Percentiles rank a stretch among this genome's conserved stretches.
Conservation (phyloP, 805 yeast genomes). For the Cyberlindnera saturnus region DNA sequence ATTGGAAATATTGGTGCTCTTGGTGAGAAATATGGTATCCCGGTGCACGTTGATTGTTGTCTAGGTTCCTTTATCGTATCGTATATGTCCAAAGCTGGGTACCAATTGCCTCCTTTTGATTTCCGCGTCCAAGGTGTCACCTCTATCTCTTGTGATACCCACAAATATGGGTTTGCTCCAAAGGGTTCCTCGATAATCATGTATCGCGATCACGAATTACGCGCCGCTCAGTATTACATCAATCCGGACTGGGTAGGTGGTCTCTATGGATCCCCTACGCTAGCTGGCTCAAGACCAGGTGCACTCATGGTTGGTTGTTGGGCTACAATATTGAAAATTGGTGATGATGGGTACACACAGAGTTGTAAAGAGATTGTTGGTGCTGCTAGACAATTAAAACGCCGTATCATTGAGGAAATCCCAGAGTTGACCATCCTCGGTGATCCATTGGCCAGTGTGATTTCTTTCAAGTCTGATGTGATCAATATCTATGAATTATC, state of each 20-base stretch:
- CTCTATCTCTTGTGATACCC: slow-evolving; percentile 98
- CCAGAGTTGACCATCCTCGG: slow-evolving; percentile 70
- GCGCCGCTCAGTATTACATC: slow-evolving; percentile 81
- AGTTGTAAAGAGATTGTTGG: slow-evolving; percentile 61
- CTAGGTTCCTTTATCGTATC: slow-evolving; percentile 89
- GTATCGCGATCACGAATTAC: slow-evolving; percentile 66
- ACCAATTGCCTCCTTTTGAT: slow-evolving; percentile 53
- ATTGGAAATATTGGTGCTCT: slow-evolving; percentile 69
- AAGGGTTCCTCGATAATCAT: slow-evolving; percentile 90
- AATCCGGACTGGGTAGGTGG: slow-evolving; percentile 91
- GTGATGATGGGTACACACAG: slow-evolving; percentile 73
- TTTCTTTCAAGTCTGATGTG: slow-evolving; percentile 61
- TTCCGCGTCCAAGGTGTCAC: slow-evolving; percentile 91
- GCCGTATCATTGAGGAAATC: slow-evolving; percentile 38
- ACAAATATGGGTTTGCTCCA: slow-evolving; percentile 97
- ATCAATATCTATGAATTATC: slow-evolving; percentile 72
- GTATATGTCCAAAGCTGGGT: slow-evolving; percentile 63
- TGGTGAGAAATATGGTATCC: slow-evolving; percentile 50
- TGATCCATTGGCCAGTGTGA: slow-evolving; percentile 78
- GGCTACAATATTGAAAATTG: slow-evolving; percentile 84
- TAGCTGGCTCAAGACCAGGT: slow-evolving; percentile 97
- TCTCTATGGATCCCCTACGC: slow-evolving; percentile 89
- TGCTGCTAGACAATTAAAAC: slow-evolving; percentile 55
- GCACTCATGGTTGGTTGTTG: slow-evolving; percentile 97
- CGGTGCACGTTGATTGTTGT: slow-evolving; percentile 94